Conservation (phyloP, 345 rosid genomes). For the Tarenaya hassleriana region DNA sequence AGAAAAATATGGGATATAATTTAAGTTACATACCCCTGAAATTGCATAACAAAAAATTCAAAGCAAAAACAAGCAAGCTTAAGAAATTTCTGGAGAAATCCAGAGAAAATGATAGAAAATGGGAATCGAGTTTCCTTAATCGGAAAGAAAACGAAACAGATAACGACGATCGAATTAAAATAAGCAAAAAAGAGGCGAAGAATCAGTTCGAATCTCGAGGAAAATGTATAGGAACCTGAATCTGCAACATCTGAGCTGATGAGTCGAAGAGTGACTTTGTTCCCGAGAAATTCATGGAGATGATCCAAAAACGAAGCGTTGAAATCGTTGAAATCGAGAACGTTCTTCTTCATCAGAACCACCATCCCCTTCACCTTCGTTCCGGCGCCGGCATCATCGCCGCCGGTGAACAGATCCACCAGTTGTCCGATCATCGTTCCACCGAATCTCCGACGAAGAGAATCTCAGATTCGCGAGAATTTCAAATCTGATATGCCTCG, state of each 20-base stretch:
- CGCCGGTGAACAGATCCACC: slow-evolving; percentile 28
- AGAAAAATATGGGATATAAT: no score
- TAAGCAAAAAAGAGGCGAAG: not conserved
- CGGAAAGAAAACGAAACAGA: not conserved
- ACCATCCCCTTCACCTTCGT: slow-evolving; percentile 57
- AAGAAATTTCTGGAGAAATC: not conserved
- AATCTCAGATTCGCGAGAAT: no score
- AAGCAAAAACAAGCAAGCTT: not conserved
- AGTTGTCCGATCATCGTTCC: slow-evolving; percentile 23
- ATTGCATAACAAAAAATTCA: no score
- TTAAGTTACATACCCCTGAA: no score
- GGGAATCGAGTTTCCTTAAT: not conserved
- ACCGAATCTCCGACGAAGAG: no score
- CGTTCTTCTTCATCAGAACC: slow-evolving; percentile 85
- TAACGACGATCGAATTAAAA: no score
- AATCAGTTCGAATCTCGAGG: not conserved
- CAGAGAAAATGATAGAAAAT: not conserved
- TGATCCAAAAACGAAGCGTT: slow-evolving; percentile 56
- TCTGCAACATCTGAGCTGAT: slow-evolving; percentile 51
- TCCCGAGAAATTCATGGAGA: slow-evolving; percentile 55
- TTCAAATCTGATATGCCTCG: no score
- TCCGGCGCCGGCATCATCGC: not conserved
- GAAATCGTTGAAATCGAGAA: slow-evolving; percentile 76
- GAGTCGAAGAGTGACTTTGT: slow-evolving; percentile 60
- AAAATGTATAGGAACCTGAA: slow-evolving; percentile 33